Percentiles rank a stretch among this genome's conserved stretches.
phyloP scores from a whole-genome alignment of 441 rosid genomes.

The Mallotus repandus region DNA sequence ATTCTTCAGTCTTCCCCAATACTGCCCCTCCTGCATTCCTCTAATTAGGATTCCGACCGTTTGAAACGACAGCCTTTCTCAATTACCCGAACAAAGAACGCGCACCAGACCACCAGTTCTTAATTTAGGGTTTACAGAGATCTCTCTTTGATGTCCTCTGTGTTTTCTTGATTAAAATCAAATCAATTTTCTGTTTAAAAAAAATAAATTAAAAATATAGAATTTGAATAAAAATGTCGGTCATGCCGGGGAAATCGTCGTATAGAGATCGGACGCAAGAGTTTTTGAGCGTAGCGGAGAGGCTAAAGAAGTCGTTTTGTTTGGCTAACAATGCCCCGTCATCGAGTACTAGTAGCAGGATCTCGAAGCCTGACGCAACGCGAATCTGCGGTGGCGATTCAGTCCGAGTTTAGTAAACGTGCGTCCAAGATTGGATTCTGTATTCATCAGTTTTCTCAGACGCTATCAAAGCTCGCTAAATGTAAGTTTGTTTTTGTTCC shows the following conservation, averaged over 20 bases:
- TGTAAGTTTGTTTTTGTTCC: conserved; percentile 21
- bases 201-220: too few species aligned
- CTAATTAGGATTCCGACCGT: background rate
- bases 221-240: conserved; percentile 14
- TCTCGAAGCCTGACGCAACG: conserved; percentile 16
- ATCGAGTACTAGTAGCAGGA: conserved; percentile 14
- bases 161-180: too few species aligned
- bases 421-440: conserved; percentile 41
- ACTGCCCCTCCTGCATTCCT: background rate
- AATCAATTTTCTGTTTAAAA: too few species aligned
- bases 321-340: conserved; percentile 26
- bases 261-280: conserved; percentile 39
- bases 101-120: background rate
- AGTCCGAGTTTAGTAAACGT: conserved; percentile 37
- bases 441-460: conserved; percentile 39
- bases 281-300: conserved; percentile 38
- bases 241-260: conserved; percentile 27
- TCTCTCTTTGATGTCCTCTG: background rate
- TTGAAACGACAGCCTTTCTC: background rate
- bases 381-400: conserved; percentile 35
- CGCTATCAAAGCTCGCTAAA: conserved; percentile 36
- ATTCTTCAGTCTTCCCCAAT: background rate
- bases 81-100: background rate
- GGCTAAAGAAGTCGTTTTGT: conserved; percentile 33
- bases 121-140: conserved; percentile 21